Conservation (phyloP, 2,329 filamentous ascomycete genomes). For the Nothophoma quercina region DNA sequence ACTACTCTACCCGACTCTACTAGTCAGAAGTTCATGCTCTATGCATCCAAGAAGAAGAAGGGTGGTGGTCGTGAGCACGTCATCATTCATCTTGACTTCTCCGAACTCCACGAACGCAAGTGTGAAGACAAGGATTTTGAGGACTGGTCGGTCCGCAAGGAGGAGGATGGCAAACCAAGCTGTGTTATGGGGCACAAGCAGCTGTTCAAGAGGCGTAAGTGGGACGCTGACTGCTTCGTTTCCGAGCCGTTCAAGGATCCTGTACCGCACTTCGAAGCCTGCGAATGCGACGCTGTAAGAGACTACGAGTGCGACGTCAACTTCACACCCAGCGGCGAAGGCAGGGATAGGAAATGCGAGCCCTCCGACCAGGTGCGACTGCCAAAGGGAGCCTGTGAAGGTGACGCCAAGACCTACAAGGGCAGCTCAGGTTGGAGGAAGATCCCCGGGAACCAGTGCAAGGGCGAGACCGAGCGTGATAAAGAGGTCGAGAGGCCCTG, state of each 20-base stretch:
- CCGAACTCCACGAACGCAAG: constrained; percentile 77
- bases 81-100: constrained; percentile 83
- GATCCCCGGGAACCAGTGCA: constrained; percentile 72
- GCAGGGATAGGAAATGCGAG: constrained; percentile 71
- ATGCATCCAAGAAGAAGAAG: constrained; percentile 59
- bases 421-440: constrained; percentile 90
- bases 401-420: constrained; percentile 75
- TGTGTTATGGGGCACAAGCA: constrained; percentile 98
- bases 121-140: constrained; percentile 83
- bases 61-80: constrained; percentile 64
- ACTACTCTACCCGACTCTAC: constrained; percentile 94
- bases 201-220: constrained; percentile 83
- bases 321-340: constrained; percentile 64
- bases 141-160: constrained; percentile 81
- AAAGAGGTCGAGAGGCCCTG: constrained; percentile 75
- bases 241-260: constrained; percentile 85
- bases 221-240: constrained; percentile 87
- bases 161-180: constrained; percentile 79
- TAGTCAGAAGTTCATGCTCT: constrained; percentile 85
- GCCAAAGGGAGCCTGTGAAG: constrained; percentile 78
- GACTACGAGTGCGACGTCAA: constrained; percentile 99
- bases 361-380: constrained; percentile 67
- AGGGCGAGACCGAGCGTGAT: constrained; percentile 53
- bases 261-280: constrained; percentile 72
- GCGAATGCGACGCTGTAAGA: constrained; percentile 74